A percentile compares a stretch with the other conserved stretches of the same genome.
Conservation (phyloP, 495 filamentous ascomycete genomes). For the Lasiosphaeria hispida region DNA sequence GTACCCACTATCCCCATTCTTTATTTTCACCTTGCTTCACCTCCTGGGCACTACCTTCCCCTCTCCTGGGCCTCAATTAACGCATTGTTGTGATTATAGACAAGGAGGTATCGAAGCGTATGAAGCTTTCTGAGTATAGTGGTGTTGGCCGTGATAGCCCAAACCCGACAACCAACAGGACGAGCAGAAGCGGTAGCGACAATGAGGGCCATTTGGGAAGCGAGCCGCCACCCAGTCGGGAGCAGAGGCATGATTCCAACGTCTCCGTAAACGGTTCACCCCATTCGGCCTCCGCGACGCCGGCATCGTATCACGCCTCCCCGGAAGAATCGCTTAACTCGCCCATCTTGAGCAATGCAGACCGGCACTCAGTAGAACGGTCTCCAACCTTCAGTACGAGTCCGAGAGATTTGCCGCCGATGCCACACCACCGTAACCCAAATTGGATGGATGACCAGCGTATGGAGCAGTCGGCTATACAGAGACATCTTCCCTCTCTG, state of each 20-base stretch:
- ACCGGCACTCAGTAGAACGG: slow-evolving; percentile 21
- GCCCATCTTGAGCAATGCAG: slow-evolving; percentile 19
- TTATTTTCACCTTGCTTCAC: not conserved
- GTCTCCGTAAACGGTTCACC: slow-evolving; percentile 36
- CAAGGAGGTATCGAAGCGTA: slow-evolving; percentile 44
- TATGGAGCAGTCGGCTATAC: slow-evolving; percentile 16
- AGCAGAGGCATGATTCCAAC: slow-evolving; percentile 40
- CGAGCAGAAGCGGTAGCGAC: slow-evolving; percentile 42
- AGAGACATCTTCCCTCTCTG: slow-evolving; percentile 33
- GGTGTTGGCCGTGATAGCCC: slow-evolving; percentile 31
- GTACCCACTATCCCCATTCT: not conserved
- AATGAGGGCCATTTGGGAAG: slow-evolving; percentile 44
- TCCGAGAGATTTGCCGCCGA: slow-evolving; percentile 12
- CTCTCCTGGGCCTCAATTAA: not conserved
- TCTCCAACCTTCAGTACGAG: slow-evolving; percentile 28
- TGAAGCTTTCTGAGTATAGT: slow-evolving; percentile 33
- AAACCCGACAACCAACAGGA: slow-evolving; percentile 32
- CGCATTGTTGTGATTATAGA: slow-evolving; percentile 28
- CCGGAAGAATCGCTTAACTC: slow-evolving; percentile 37
- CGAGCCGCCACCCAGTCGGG: slow-evolving; percentile 41
- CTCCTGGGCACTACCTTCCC: no score
- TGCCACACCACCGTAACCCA: slow-evolving; percentile 12
- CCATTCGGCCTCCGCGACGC: slow-evolving; percentile 24
- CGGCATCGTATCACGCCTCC: slow-evolving; percentile 25
- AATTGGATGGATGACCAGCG: slow-evolving; percentile 27